phyloP scores from a whole-genome alignment of 306 rosid species.

The Glycine latifolia region DNA sequence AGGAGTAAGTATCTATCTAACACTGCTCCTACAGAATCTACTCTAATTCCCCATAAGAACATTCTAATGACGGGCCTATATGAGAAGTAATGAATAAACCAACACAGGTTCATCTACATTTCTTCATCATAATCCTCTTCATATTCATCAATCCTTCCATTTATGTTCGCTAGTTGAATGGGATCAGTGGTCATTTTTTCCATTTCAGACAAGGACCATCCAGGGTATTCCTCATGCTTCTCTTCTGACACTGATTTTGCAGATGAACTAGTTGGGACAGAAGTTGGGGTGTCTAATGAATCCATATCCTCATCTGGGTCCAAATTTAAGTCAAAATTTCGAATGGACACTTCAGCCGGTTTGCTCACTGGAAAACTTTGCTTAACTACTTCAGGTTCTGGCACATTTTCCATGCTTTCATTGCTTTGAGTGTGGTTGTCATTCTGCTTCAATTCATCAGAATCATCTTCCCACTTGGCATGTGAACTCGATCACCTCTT shows the following conservation, averaged over 20 bases:
- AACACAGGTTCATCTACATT: slow-evolving; percentile 32
- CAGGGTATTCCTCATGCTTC: slow-evolving; percentile 67
- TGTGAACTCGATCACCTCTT: slow-evolving; percentile 52
- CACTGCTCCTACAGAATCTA: slow-evolving; percentile 42
- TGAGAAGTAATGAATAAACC: not conserved
- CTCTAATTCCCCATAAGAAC: slow-evolving; percentile 39
- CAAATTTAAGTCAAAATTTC: slow-evolving; percentile 80
- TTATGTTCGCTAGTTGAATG: slow-evolving; percentile 64
- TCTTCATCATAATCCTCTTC: slow-evolving; percentile 90
- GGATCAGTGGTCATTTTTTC: slow-evolving; percentile 71
- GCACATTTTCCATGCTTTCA: slow-evolving; percentile 47
- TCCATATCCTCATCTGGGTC: slow-evolving; percentile 60
- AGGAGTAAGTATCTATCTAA: slow-evolving; percentile 27
- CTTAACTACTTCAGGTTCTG: slow-evolving; percentile 52
- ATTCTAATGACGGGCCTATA: slow-evolving; percentile 41
- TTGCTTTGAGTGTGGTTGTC: slow-evolving; percentile 42
- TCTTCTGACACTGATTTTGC: slow-evolving; percentile 45
- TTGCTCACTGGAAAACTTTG: slow-evolving; percentile 33
- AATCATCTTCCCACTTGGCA: slow-evolving; percentile 62
- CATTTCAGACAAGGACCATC: slow-evolving; percentile 71
- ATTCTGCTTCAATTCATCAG: slow-evolving; percentile 39
- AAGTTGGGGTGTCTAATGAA: slow-evolving; percentile 31
- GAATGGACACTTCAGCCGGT: slow-evolving; percentile 44
- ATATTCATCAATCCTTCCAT: slow-evolving; percentile 63
- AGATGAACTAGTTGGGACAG: slow-evolving; percentile 39